phyloP scores from a whole-genome alignment of 345 rosid genomes.

The Moringa oleifera region DNA sequence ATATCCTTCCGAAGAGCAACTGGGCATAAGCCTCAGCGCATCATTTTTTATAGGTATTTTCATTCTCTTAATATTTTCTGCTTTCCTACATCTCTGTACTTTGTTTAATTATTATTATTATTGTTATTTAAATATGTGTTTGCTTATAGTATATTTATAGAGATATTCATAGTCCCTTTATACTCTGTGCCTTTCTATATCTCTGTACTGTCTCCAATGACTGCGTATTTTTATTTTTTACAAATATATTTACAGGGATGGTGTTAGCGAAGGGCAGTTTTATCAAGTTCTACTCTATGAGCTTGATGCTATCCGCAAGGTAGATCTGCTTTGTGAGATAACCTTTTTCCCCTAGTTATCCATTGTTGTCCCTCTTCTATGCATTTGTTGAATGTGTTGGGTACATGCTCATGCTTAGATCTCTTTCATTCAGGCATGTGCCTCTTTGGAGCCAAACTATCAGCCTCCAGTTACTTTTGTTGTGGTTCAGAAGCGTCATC shows the following conservation, averaged over 20 bases:
- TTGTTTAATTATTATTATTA: no score
- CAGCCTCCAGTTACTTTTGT: conserved; percentile 99
- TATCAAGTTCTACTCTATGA: conserved; percentile 91
- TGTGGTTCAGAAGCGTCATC: conserved; percentile 99
- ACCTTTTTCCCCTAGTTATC: background rate
- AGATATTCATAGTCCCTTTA: no score
- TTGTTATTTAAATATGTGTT: no score
- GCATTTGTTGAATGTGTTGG: background rate
- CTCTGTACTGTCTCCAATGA: background rate
- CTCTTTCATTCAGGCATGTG: conserved; percentile 63
- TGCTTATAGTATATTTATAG: no score
- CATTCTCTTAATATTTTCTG: conserved; percentile 2
- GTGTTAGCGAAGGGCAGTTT: conserved; percentile 97
- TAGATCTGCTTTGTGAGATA: conserved; percentile 9
- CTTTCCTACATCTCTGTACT: background rate
- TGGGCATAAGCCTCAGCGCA: conserved; percentile 90
- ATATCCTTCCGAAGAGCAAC: conserved; percentile 93
- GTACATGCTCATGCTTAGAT: no score
- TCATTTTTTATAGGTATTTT: conserved; percentile 82
- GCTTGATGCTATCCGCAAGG: conserved; percentile 98
- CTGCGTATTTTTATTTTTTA: no score
- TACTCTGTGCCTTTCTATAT: background rate
- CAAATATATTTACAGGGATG: conserved; percentile 53
- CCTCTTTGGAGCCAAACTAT: conserved; percentile 92
- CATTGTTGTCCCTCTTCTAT: background rate